Evolutionary conservation across 2,329 filamentous ascomycete species (phyloP), one percentile per base, ranked within the genome.

Genomic region (Neonectria magnoliae): DNA sequence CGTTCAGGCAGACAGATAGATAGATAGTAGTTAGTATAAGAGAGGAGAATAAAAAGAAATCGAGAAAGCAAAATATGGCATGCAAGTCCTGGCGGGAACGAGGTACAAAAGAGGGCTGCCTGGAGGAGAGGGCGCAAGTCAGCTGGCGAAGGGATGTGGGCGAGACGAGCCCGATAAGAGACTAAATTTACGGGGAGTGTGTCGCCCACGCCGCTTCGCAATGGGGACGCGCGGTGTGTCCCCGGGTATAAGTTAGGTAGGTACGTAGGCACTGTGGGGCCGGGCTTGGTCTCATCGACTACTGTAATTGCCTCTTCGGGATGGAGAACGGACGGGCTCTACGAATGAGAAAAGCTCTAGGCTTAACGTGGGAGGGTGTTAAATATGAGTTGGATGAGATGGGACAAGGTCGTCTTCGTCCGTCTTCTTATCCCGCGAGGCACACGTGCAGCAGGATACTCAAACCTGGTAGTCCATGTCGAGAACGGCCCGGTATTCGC

Each of bases 201-300:
- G 36, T n/a, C 41, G 36, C 33, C 27, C 29, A 41, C 13, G 6
- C 16, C n/a, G 7, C 9, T 5, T 52, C 18, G 33, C 25, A n/a
- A 60, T 57, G 56, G 62, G 56, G 62, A 64, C 62, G 62, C 62
- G 62, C 62, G 62, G 62, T 64, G 57, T 25, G 25, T 25, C 42
- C 62, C 13, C 42, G 56, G 42, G 47, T 33, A 31, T 36, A 60
- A n/a, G n/a, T n/a, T n/a, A n/a, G n/a, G n/a, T n/a, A n/a, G n/a
- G 57, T 60, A 60, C 52, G 58, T 61, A 55, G 51, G 58, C 51
- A 31, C 20, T 61, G 58, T 62, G 60, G 53, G 36, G 36, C 57
- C 52, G 33, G 38, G 45, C 45, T 16, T 33, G 31, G 31, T 20
- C 16, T n/a, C 14, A 7, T 38, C 36, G 36, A 38, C 14, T 38